Conservation (phyloP, 139 green algal genomes). For the Edaphochlamys debaryana region DNA sequence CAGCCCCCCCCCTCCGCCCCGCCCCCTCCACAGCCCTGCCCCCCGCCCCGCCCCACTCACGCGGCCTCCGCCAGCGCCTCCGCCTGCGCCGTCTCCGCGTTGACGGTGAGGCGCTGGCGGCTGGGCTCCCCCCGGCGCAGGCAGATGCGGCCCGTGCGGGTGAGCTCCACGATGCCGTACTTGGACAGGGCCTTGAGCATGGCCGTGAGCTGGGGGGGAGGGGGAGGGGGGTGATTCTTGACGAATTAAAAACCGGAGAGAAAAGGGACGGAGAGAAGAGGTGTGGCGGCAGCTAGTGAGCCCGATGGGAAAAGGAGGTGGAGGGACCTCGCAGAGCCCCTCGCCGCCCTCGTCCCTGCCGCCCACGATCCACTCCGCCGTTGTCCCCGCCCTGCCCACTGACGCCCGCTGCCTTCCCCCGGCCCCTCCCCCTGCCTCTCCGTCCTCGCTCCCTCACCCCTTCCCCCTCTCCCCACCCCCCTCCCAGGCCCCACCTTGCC, state of each 20-base stretch:
- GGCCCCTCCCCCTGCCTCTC: no score
- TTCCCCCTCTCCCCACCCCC: neutral
- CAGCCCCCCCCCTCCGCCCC: no score
- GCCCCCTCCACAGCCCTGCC: no score
- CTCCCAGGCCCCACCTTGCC: conserved; percentile 81
- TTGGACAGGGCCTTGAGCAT: conserved; percentile 77
- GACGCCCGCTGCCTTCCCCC: no score
- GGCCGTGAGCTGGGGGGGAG: conserved; percentile 65
- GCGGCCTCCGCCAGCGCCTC: neutral
- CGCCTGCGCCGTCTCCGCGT: neutral
- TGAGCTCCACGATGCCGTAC: conserved; percentile 88
- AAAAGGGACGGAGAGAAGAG: no score
- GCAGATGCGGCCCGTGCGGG: conserved; percentile 91
- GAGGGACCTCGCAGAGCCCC: neutral
- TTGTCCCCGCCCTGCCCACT: neutral
- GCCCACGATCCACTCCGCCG: no score
- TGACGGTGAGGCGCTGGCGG: neutral
- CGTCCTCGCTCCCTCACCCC: neutral
- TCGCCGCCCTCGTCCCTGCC: no score
- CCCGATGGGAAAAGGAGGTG: no score
- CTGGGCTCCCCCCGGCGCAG: conserved; percentile 83
- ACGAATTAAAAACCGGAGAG: no score
- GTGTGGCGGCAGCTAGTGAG: neutral
- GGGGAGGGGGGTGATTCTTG: no score
- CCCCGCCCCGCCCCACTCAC: neutral